Evolutionary conservation across 352 stramenopile species (phyloP).

Genomic region (Pythium pyrilobum): DNA sequence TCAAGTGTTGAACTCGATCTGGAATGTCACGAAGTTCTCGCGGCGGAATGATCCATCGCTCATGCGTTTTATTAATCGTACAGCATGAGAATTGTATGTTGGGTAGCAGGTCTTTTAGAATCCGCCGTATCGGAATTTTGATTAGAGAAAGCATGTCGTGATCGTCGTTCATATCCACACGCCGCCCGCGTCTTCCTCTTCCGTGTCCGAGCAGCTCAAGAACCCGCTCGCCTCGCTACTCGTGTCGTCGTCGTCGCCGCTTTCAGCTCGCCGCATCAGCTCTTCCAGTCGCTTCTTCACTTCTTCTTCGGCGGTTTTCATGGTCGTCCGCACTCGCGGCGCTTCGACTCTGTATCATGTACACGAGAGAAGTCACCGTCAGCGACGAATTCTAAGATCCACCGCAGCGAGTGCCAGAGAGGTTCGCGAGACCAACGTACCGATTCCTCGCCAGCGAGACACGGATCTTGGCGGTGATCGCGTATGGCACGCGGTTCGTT

Average conservation of each 20-base stretch:
- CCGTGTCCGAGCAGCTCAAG: conserved; percentile 44
- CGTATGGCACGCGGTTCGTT: conserved; percentile 42
- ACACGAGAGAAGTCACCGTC: too few relatives aligned
- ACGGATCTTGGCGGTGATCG: conserved; percentile 41
- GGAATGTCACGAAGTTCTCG: neutral
- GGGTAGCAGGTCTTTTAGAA: too few relatives aligned
- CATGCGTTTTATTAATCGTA: too few relatives aligned
- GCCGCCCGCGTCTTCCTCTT: conserved; percentile 35
- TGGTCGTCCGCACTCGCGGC: conserved; percentile 27
- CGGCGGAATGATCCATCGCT: too few relatives aligned
- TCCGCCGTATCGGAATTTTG: neutral
- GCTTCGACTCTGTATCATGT: conserved; percentile 14
- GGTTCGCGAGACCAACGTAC: conserved; percentile 7
- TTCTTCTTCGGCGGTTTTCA: conserved; percentile 34
- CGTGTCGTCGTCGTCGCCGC: conserved; percentile 16
- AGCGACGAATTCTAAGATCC: too few relatives aligned
- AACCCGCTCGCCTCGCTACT: conserved; percentile 47
- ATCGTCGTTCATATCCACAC: conserved; percentile 31
- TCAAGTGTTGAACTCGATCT: neutral
- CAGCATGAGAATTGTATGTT: too few relatives aligned
- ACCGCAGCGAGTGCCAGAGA: neutral
- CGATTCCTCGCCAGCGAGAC: conserved; percentile 50
- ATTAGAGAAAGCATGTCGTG: conserved; percentile 1
- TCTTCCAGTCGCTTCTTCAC: conserved; percentile 29
- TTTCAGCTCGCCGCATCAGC: conserved; percentile 11